Evolutionary conservation across 345 rosid genomes (phyloP).

Genomic region (Hevea brasiliensis): DNA sequence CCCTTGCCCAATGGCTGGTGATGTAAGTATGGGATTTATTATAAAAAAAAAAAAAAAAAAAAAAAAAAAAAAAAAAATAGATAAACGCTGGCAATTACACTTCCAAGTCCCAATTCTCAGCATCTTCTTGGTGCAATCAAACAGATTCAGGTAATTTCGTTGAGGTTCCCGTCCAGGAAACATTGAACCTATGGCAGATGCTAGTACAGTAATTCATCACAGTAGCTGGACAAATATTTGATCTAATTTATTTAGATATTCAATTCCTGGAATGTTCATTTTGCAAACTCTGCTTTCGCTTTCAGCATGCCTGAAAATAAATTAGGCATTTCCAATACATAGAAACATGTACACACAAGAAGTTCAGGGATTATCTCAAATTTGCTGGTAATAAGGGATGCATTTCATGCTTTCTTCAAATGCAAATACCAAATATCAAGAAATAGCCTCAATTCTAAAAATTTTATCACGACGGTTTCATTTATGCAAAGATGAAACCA

Average conservation of each 20-base stretch:
- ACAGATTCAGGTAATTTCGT: not conserved
- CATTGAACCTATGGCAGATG: not conserved
- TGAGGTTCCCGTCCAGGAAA: slow-evolving; percentile 7
- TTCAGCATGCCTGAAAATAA: too few species aligned
- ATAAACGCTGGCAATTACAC: not conserved
- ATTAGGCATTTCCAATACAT: not conserved
- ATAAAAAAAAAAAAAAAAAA: too few species aligned
- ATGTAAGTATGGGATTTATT: too few species aligned
- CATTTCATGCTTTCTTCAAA: not conserved
- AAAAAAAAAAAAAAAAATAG: too few species aligned
- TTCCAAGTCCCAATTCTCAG: not conserved
- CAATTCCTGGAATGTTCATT: not conserved
- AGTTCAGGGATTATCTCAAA: not conserved
- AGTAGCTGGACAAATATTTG: not conserved
- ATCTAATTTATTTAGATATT: not conserved
- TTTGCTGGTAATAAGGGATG: not conserved
- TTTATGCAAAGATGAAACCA: too few species aligned
- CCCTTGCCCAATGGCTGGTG: too few species aligned
- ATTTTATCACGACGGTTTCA: too few species aligned
- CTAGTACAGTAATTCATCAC: not conserved
- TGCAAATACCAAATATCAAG: too few species aligned
- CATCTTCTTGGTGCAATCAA: not conserved
- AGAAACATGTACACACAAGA: not conserved
- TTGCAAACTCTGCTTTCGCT: too few species aligned
- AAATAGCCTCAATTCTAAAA: too few species aligned